Evolutionary conservation across 495 filamentous ascomycete genomes (phyloP).

Genomic region (Aspergillus taichungensis): DNA sequence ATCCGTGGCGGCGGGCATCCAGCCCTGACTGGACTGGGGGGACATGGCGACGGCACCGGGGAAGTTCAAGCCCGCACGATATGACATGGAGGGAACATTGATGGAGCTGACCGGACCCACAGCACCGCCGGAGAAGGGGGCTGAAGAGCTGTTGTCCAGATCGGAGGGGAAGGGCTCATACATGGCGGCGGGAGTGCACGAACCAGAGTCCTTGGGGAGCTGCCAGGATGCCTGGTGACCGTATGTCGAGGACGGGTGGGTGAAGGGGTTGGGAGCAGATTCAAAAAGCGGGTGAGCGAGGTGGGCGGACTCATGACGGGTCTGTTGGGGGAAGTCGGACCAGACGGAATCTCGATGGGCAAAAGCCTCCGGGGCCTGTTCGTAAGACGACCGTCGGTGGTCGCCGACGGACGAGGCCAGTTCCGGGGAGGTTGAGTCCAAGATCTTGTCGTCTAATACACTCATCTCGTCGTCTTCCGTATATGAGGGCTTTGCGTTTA

Average conservation of each 20-base stretch:
- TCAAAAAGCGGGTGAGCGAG: slow-evolving; percentile 29
- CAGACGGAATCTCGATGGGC: slow-evolving; percentile 68
- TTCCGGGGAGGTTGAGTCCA: slow-evolving; percentile 62
- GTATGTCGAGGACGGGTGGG: slow-evolving; percentile 35
- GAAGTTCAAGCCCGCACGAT: slow-evolving; percentile 31
- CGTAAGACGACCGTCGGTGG: slow-evolving; percentile 62
- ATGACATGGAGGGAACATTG: slow-evolving; percentile 38
- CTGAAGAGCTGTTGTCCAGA: slow-evolving; percentile 48
- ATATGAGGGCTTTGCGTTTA: slow-evolving; percentile 55
- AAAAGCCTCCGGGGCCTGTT: slow-evolving; percentile 56
- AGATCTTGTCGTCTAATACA: slow-evolving; percentile 78
- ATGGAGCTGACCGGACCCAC: slow-evolving; percentile 41
- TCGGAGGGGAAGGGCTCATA: slow-evolving; percentile 60
- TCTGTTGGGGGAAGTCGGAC: slow-evolving; percentile 58
- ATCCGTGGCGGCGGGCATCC: slow-evolving; percentile 51
- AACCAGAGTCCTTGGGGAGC: slow-evolving; percentile 40
- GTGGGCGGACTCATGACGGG: slow-evolving; percentile 28
- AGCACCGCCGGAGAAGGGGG: slow-evolving; percentile 44
- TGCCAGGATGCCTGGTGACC: slow-evolving; percentile 43
- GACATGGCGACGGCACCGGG: slow-evolving; percentile 46
- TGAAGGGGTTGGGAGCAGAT: slow-evolving; percentile 41
- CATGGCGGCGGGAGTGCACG: slow-evolving; percentile 49
- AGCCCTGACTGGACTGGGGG: slow-evolving; percentile 54
- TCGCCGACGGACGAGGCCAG: slow-evolving; percentile 54
- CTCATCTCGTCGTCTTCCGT: slow-evolving; percentile 74